Evolutionary conservation across 441 rosid species (phyloP).

Genomic region (Gossypium schwendimanii): DNA sequence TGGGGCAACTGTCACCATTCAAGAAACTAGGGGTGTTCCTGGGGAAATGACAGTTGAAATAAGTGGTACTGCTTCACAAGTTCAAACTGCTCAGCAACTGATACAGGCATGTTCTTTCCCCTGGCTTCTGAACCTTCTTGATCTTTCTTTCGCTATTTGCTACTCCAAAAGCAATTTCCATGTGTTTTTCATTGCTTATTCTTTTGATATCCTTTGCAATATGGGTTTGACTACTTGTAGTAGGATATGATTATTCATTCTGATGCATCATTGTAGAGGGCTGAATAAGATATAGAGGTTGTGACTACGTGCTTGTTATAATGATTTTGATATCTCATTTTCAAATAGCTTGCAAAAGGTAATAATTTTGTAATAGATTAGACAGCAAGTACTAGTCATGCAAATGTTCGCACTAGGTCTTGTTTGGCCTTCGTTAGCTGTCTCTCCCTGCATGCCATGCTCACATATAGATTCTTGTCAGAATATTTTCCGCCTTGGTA

Average conservation of each 20-base stretch:
- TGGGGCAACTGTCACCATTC: conserved; percentile 93
- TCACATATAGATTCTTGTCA: background rate
- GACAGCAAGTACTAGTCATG: background rate
- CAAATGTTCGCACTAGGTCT: background rate
- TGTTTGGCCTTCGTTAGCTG: background rate
- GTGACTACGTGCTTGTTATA: background rate
- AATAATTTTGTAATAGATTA: background rate
- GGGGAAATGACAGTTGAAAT: conserved; percentile 97
- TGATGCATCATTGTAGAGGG: background rate
- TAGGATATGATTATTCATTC: background rate
- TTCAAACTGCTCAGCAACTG: conserved; percentile 94
- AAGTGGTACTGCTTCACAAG: conserved; percentile 91
- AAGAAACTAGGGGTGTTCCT: conserved; percentile 90
- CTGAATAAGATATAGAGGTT: background rate
- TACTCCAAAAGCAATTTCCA: background rate
- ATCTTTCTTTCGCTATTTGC: background rate
- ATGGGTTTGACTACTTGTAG: background rate
- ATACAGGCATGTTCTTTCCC: conserved; percentile 51
- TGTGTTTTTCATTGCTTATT: background rate
- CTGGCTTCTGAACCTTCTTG: background rate
- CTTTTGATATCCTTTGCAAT: background rate
- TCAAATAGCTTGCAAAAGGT: background rate
- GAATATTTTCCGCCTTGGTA: background rate
- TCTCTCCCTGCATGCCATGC: background rate
- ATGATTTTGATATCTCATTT: background rate